These are phyloP conservation scores for Naumovozyma castellii DNA, from an alignment of 805 yeast genomes.

Conservation along the genomic window DNA sequence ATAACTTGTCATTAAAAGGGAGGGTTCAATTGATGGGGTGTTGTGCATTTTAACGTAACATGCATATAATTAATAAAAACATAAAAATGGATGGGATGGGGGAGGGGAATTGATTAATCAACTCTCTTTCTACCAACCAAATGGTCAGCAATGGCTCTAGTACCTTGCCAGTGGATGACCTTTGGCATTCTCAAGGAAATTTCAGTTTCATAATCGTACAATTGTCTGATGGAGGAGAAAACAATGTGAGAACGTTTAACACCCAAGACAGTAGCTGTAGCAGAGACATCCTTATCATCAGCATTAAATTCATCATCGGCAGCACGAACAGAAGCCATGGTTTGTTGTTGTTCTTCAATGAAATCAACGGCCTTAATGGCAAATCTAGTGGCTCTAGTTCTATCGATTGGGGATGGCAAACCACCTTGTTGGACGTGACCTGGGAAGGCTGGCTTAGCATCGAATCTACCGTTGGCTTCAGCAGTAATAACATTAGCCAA, in stretches of 20 bases:
- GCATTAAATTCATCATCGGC: constrained; percentile 24
- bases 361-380: constrained; percentile 62
- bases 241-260: constrained; percentile 65
- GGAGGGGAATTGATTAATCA: constrained; percentile 5
- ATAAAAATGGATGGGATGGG: not conserved
- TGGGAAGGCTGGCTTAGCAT: constrained; percentile 71
- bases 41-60: not conserved
- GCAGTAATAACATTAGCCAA: constrained; percentile 60
- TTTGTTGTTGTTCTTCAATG: constrained; percentile 39
- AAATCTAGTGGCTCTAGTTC: constrained; percentile 64
- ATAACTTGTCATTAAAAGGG: not conserved
- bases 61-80: not conserved
- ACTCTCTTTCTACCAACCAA: constrained; percentile 60
- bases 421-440: constrained; percentile 86
- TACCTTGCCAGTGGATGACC: constrained; percentile 69
- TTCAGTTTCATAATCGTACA: constrained; percentile 85
- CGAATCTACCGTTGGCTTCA: constrained; percentile 57
- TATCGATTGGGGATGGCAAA: constrained; percentile 66
- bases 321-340: constrained; percentile 24
- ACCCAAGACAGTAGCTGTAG: constrained; percentile 77
- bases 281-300: constrained; percentile 29
- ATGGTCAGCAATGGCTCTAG: constrained; percentile 73
- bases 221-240: constrained; percentile 62
- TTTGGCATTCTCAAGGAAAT: constrained; percentile 78
- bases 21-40: not conserved